Percentiles rank a stretch among this genome's conserved stretches.
Evolutionary conservation across 1,284 basidiomycete species (phyloP).

Genomic region (Farysia itapuensis): DNA sequence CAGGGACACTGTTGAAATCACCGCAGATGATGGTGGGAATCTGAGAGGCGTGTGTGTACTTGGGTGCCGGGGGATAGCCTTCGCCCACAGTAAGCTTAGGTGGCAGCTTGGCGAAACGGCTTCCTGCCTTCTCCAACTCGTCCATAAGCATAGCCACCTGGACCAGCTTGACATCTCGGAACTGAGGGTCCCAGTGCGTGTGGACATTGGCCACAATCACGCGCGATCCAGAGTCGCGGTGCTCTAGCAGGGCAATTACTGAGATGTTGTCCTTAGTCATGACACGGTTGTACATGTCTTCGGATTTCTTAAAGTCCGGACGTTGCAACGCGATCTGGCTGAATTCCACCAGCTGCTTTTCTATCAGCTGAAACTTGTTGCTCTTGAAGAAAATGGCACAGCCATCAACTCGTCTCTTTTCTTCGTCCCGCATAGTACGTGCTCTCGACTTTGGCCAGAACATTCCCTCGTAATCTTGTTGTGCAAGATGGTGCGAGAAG

Average conservation of each 20-base stretch:
- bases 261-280: constrained; percentile 95
- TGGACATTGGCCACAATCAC: constrained; percentile 88
- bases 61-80: constrained; percentile 63
- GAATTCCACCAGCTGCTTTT: constrained; percentile 93
- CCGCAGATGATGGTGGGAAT: constrained; percentile 90
- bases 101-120: constrained; percentile 80
- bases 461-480: constrained; percentile 84
- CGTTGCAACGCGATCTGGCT: constrained; percentile 89
- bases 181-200: constrained; percentile 90
- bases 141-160: constrained; percentile 90
- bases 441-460: constrained; percentile 93
- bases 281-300: constrained; percentile 99
- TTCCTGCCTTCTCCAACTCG: constrained; percentile 84
- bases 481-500: constrained; percentile 75
- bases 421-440: constrained; percentile 86
- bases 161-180: constrained; percentile 94
- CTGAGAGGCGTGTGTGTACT: constrained; percentile 78
- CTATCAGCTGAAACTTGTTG: constrained; percentile 82
- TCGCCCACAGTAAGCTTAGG: constrained; percentile 65
- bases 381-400: constrained; percentile 96
- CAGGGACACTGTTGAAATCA: constrained; percentile 88
- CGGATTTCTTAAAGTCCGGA: constrained; percentile 94
- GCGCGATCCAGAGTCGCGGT: constrained; percentile 79
- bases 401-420: constrained; percentile 87
- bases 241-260: constrained; percentile 83